A percentile compares a stretch with the other conserved stretches of the same genome.
These are phyloP conservation scores for Suhomyces guaymorum DNA, from an alignment of 1,139 yeast genomes.

Conservation along the genomic window DNA sequence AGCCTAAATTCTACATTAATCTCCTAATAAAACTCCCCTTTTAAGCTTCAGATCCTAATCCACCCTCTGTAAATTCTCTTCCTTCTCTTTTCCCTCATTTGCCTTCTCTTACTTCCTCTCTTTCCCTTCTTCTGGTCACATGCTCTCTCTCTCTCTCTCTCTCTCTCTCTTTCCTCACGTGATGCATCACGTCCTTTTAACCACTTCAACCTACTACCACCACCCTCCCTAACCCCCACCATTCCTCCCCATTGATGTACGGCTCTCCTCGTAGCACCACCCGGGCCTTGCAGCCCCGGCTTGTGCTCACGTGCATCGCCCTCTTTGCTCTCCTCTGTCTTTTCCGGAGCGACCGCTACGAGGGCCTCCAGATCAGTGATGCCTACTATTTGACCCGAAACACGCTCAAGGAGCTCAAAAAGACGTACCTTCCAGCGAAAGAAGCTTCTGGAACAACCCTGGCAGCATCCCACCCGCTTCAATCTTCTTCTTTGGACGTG, in stretches of 20 bases:
- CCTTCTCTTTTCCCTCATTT: no score
- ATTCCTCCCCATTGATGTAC: neutral
- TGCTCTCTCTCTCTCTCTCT: no score
- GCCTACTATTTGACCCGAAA: slow-evolving; percentile 31
- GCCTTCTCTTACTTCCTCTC: no score
- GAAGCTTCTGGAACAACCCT: no score
- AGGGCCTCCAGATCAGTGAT: slow-evolving; percentile 26
- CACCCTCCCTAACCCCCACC: neutral
- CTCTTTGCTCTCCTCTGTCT: slow-evolving; percentile 13
- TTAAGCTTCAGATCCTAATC: no score
- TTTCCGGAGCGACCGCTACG: slow-evolving; percentile 6
- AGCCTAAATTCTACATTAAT: no score
- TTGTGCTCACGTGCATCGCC: slow-evolving; percentile 14
- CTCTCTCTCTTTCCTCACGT: no score
- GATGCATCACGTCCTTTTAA: no score
- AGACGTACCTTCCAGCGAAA: slow-evolving; percentile 17
- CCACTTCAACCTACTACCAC: neutral
- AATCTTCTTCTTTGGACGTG: slow-evolving; percentile 20
- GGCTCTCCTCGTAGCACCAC: slow-evolving; percentile 6
- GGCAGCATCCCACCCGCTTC: no score
- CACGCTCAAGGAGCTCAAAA: slow-evolving; percentile 26
- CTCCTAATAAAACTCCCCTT: no score
- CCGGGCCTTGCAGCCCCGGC: slow-evolving; percentile 16
- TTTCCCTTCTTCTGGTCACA: no score
- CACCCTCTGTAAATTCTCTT: no score